phyloP scores from a whole-genome alignment of 129 eudicot genomes.

The Saussurea involucrata region DNA sequence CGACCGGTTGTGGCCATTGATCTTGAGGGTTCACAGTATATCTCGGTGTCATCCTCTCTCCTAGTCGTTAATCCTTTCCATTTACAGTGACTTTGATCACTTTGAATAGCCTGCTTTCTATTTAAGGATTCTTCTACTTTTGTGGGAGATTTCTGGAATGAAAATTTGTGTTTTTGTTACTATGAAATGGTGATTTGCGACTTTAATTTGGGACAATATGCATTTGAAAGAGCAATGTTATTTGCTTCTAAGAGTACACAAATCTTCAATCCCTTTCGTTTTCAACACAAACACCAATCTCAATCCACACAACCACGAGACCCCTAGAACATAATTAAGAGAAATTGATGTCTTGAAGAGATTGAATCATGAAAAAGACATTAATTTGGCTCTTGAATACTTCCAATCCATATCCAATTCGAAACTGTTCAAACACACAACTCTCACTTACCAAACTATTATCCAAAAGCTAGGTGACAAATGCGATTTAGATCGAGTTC shows the following conservation, averaged over 20 bases:
- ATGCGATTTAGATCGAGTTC: slow-evolving; percentile 56
- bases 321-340: slow-evolving; percentile 25
- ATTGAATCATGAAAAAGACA: slow-evolving; percentile 47
- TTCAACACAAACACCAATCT: slow-evolving; percentile 50
- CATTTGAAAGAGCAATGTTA: slow-evolving; percentile 67
- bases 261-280: slow-evolving; percentile 66
- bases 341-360: slow-evolving; percentile 62
- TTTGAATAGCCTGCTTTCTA: background rate
- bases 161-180: background rate
- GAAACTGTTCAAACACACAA: slow-evolving; percentile 57
- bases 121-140: background rate
- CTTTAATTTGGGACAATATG: slow-evolving; percentile 29
- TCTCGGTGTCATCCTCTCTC: background rate
- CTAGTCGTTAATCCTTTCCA: background rate
- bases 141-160: too few species aligned
- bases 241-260: slow-evolving; percentile 53
- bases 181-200: background rate
- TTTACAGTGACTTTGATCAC: background rate
- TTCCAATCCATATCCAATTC: slow-evolving; percentile 63
- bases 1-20: too few species aligned
- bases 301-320: slow-evolving; percentile 18
- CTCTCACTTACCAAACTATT: slow-evolving; percentile 59
- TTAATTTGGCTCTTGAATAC: slow-evolving; percentile 47
- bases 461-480: slow-evolving; percentile 53
- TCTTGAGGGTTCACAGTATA: too few species aligned